Conservation (phyloP, 257 asterid genomes). For the Rubia yunnanensis region DNA sequence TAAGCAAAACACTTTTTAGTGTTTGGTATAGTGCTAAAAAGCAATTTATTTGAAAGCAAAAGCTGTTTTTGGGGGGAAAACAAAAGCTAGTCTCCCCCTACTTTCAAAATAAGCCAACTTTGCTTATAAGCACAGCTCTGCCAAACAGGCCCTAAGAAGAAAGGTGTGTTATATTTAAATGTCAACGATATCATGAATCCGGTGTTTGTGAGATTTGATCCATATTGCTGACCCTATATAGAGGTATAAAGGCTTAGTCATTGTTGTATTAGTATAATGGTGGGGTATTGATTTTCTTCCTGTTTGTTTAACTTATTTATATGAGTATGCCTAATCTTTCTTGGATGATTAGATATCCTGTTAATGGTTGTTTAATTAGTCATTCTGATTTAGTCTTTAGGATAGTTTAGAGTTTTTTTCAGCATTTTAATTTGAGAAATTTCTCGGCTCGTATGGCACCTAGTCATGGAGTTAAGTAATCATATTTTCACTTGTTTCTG, state of each 20-base stretch:
- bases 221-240: too few species aligned
- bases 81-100: too few species aligned
- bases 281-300: not conserved
- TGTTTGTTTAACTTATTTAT: not conserved
- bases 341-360: not conserved
- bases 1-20: too few species aligned
- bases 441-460: not conserved
- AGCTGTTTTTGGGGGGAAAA: too few species aligned
- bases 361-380: not conserved
- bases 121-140: too few species aligned
- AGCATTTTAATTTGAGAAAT: not conserved
- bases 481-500: not conserved
- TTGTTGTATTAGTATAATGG: not conserved
- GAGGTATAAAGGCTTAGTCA: not conserved
- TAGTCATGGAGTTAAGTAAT: not conserved
- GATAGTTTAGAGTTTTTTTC: not conserved
- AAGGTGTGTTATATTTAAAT: too few species aligned
- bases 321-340: not conserved
- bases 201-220: too few species aligned
- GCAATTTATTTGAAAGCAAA: too few species aligned
- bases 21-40: too few species aligned
- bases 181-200: not conserved
- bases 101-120: too few species aligned
- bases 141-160: too few species aligned
- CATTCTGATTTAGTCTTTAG: not conserved